Base-by-base conservation (phyloP, 352 stramenopile genomes). In the Blastocystis sp. region DNA sequence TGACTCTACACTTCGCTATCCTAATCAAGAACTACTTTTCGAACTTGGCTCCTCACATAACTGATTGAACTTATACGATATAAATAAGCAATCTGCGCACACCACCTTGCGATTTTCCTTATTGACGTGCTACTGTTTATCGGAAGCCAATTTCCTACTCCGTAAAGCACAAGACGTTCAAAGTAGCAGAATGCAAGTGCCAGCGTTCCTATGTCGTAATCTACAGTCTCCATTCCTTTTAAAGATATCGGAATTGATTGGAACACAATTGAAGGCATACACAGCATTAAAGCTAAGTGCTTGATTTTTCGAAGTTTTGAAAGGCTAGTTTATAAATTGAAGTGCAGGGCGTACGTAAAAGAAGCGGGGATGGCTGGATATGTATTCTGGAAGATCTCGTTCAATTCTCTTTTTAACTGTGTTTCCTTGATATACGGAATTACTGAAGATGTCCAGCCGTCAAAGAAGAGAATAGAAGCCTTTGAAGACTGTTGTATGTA, bases 1-100 rank as follows among this genome's bases (percentile, higher is more conserved):
- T 30, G 7, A 65, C 54, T 81, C 70, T 81, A 41, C 54, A 34
- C 30, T 1, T 81, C 70, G 55, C n/a, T 2, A 8, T 41, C 41
- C 37, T 11, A 13, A 18, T 7, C 24, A 20, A 26, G n/a, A 45
- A 24, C 34, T 41, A 81, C 70, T 81, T 47, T 66, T 41, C 37
- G n/a, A 20, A 34, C 41, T 65, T 26, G 43, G 9, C 4, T 47
- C 70, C n/a, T 81, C 70, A n/a, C 45, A 63, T 20, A 81, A 26
- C 70, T 81, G 70, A 65, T 81, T 81, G 45, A 81, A 81, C 37
- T 81, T 81, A 53, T 81, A 81, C 11, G 70, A 41, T 9, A 81
- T 81, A 13, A 81, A 26, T 18, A 63, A 54, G 24, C 70, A 81
- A 24, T 81, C 70, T 6, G 70, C 70, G 24, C 70, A 81, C 18